Conservation (phyloP, 23 red algal species). For the Gracilaria vermiculophylla region DNA sequence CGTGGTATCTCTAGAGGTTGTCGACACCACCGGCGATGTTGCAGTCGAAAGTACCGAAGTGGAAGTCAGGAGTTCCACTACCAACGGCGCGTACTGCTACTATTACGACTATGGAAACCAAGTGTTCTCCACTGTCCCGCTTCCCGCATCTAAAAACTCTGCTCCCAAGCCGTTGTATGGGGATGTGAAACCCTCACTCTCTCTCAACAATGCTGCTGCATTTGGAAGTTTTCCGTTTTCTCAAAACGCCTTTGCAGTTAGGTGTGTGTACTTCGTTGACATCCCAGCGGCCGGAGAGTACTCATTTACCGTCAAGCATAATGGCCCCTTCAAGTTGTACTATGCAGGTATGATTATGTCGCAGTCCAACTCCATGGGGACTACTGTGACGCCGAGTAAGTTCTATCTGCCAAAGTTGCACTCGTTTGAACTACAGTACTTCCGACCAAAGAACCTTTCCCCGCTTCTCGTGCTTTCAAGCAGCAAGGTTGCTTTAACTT, state of each 20-base stretch:
- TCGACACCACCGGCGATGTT: slow-evolving; percentile 57
- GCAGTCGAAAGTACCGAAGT: slow-evolving; percentile 41
- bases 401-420: slow-evolving; percentile 18
- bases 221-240: slow-evolving; percentile 43
- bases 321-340: slow-evolving; percentile 60
- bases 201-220: slow-evolving; percentile 12
- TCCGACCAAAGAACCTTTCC: slow-evolving; percentile 51
- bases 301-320: slow-evolving; percentile 42
- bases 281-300: slow-evolving; percentile 33
- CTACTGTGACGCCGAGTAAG: slow-evolving; percentile 18
- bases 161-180: slow-evolving; percentile 36
- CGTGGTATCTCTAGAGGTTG: slow-evolving; percentile 41
- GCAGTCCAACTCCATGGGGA: slow-evolving; percentile 51
- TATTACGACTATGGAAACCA: slow-evolving; percentile 50
- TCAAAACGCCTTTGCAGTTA: slow-evolving; percentile 41
- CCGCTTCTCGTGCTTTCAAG: slow-evolving; percentile 29
- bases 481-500: neutral
- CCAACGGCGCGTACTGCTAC: slow-evolving; percentile 61
- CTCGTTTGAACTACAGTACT: slow-evolving; percentile 48
- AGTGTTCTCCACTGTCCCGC: slow-evolving; percentile 36
- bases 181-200: slow-evolving; percentile 19
- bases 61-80: slow-evolving; percentile 38
- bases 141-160: neutral
- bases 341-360: slow-evolving; percentile 20
- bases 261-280: slow-evolving; percentile 65